Percentiles rank a stretch among this genome's conserved stretches.
Conservation (phyloP, 768 basidiomycete genomes). For the Hericium coralloides region DNA sequence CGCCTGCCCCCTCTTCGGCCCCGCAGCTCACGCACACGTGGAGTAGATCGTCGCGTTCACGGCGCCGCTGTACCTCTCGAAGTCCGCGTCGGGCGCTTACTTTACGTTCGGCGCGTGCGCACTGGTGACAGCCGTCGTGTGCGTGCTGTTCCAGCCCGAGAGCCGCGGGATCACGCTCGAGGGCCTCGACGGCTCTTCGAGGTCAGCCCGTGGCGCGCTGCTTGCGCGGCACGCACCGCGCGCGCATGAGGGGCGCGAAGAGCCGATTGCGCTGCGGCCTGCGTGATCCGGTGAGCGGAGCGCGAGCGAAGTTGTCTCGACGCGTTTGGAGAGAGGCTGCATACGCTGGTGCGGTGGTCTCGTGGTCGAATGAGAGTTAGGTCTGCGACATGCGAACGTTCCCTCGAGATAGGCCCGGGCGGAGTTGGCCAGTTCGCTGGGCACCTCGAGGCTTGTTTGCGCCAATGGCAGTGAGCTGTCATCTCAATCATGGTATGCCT, state of each 20-base stretch:
- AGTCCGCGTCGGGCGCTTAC: slow-evolving; percentile 36
- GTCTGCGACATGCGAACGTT: no score
- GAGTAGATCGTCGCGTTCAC: slow-evolving; percentile 38
- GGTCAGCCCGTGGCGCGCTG: slow-evolving; percentile 13
- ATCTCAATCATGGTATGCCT: no score
- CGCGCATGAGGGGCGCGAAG: not conserved
- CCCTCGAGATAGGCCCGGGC: no score
- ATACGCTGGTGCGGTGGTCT: no score
- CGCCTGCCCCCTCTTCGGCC: slow-evolving; percentile 10
- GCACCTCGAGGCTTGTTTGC: no score
- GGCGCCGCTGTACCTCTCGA: slow-evolving; percentile 37
- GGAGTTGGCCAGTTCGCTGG: no score
- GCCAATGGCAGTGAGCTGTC: no score
- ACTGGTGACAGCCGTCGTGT: slow-evolving; percentile 29
- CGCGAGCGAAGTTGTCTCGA: no score
- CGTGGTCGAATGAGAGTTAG: no score
- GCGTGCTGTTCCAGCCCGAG: slow-evolving; percentile 34
- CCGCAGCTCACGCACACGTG: slow-evolving; percentile 18
- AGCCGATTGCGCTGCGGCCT: not conserved
- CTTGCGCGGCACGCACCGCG: not conserved
- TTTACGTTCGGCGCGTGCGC: slow-evolving; percentile 34
- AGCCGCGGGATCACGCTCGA: slow-evolving; percentile 37
- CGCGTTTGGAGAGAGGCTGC: no score
- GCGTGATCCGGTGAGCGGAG: no score
- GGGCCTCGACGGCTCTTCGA: slow-evolving; percentile 31